These are phyloP conservation scores for Alternaria viburni DNA, from an alignment of 2,329 filamentous ascomycete genomes.

Conservation along the genomic window DNA sequence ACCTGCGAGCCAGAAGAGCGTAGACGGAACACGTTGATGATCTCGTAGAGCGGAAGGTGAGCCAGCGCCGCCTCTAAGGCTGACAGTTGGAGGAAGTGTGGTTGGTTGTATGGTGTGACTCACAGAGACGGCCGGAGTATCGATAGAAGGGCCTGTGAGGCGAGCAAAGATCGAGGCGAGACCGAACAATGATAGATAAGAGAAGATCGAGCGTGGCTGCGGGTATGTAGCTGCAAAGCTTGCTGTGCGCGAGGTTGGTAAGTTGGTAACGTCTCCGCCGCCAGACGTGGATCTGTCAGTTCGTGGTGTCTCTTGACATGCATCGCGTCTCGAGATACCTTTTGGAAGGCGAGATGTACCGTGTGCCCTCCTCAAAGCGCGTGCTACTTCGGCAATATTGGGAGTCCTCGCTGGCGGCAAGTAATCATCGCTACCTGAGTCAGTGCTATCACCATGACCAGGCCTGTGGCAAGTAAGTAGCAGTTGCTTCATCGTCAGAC, in stretches of 20 bases:
- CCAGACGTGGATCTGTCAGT: background rate
- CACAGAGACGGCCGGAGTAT: background rate
- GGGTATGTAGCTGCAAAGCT: background rate
- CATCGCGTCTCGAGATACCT: background rate
- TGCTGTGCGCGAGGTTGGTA: background rate
- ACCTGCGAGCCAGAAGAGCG: slow-evolving; percentile 35
- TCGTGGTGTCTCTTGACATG: background rate
- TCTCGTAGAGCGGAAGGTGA: slow-evolving; percentile 2
- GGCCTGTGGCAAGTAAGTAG: slow-evolving; percentile 6
- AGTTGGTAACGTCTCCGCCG: background rate
- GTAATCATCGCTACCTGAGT: background rate
- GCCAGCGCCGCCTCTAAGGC: slow-evolving; percentile 27
- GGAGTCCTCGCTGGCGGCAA: background rate
- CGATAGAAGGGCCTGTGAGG: background rate
- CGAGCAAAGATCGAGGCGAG: background rate
- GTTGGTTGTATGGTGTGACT: background rate
- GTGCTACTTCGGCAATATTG: background rate
- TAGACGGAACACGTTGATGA: slow-evolving; percentile 19
- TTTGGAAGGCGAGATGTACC: slow-evolving; percentile 2
- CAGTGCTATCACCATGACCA: background rate
- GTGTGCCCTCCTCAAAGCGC: background rate
- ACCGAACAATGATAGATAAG: background rate
- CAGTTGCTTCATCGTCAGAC: background rate
- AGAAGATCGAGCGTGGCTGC: background rate
- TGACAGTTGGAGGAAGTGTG: background rate